Evolutionary conservation across 225 moss, liverwort and hornwort genomes (phyloP), one percentile per base, ranked within the genome.

Genomic region (Antitrichia curtipendula): DNA sequence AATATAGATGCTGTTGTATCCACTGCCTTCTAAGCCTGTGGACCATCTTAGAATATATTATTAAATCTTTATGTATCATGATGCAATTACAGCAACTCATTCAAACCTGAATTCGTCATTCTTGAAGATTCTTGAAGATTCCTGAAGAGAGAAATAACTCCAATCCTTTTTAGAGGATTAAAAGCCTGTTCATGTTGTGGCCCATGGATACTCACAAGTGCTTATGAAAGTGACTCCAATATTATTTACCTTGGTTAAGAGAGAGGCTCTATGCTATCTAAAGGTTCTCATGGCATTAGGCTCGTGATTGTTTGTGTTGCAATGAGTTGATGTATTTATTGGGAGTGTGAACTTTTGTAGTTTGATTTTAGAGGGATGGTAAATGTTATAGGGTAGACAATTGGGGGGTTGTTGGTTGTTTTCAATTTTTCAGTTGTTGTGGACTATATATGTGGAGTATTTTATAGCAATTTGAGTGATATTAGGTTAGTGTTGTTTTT

Each of bases 1-100:
- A 90, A 90, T 88, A 79, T 91, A 62, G 90, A 86, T 79, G 86
- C 69, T 75, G 83, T 90, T 88, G 75, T 90, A 28, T 88, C 83
- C 78, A 56, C 88, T 66, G 80, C 80, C 68, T 86, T 88, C 41
- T 90, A 85, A 88, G 47, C 45, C 64, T 59, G 75, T 82, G 88
- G 47, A 79, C 20, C 65, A 83, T 83, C 40, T 28, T 76, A 71
- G 75, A 91, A 69, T 83, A 29, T 34, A 63, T 49, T 56, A 34
- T 75, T 22, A 83, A 79, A 72, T 43, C 56, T 45, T 60, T n/a
- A 28, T 78, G 58, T 57, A 64, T 29, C 63, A 71, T 41, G 22
- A 32, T 87, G 59, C 41, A 72, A 40, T 16, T 56, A 10, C 27
- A 56, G 25, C 75, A 75, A 22, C 34, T 13, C 22, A 34, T 75